These are phyloP conservation scores for Malania oleifera DNA, from an alignment of 164 flowering plant genomes.

Conservation along the genomic window DNA sequence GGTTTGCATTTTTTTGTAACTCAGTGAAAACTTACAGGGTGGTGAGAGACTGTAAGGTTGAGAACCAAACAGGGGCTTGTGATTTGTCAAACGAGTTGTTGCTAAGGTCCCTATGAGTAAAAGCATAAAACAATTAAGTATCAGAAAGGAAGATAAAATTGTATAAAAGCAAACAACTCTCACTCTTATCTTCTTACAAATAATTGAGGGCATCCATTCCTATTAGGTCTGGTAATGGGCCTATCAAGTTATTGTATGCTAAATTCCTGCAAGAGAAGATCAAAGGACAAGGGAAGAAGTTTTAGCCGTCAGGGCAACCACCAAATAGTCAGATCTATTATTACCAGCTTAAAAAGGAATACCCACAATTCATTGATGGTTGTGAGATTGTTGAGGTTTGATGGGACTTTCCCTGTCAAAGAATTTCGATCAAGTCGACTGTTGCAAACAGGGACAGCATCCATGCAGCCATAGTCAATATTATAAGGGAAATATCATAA, in stretches of 20 bases:
- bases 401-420: slow-evolving; percentile 53
- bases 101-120: slow-evolving; percentile 71
- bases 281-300: not conserved
- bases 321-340: not conserved
- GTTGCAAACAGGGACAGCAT: slow-evolving; percentile 15
- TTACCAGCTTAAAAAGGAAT: not conserved
- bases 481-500: not conserved
- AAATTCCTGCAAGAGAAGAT: slow-evolving; percentile 51
- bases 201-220: slow-evolving; percentile 63
- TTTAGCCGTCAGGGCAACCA: not conserved
- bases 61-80: slow-evolving; percentile 79
- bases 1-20: not conserved
- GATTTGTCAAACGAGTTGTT: slow-evolving; percentile 67
- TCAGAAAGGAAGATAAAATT: not conserved
- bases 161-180: not conserved
- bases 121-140: not conserved
- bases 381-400: slow-evolving; percentile 58
- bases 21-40: slow-evolving; percentile 60
- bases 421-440: slow-evolving; percentile 83
- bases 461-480: not conserved
- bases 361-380: slow-evolving; percentile 67
- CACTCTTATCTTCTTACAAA: slow-evolving; percentile 47
- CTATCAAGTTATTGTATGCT: slow-evolving; percentile 57
- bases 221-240: slow-evolving; percentile 60
- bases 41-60: slow-evolving; percentile 66